These are phyloP conservation scores for Rhododendron simsii DNA, from an alignment of 148 eudicot genomes.

Conservation along the genomic window DNA sequence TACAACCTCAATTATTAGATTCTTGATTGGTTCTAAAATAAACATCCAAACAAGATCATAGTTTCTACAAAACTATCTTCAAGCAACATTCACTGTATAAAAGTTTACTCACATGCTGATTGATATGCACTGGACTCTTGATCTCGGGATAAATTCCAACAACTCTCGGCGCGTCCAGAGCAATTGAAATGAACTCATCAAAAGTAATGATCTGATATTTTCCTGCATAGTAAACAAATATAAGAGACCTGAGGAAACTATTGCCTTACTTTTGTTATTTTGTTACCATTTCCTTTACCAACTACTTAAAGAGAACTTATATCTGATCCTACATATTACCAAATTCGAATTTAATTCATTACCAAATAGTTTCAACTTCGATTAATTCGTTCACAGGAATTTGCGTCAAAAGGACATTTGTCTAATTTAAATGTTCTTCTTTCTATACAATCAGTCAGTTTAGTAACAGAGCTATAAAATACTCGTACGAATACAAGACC, in stretches of 20 bases:
- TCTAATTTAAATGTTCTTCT: no score
- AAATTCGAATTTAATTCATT: neutral
- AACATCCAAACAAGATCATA: neutral
- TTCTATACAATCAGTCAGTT: no score
- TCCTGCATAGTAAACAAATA: slow-evolving; percentile 42
- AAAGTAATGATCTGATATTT: slow-evolving; percentile 81
- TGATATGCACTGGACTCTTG: slow-evolving; percentile 76
- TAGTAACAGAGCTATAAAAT: no score
- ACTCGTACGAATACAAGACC: no score
- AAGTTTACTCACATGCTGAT: slow-evolving; percentile 63
- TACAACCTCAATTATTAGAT: neutral
- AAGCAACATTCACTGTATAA: neutral
- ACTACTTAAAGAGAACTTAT: neutral
- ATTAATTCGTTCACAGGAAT: neutral
- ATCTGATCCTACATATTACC: neutral
- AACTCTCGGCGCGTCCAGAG: slow-evolving; percentile 78
- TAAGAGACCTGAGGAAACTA: neutral
- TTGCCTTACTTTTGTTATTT: neutral
- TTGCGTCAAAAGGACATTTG: neutral
- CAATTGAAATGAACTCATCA: slow-evolving; percentile 85
- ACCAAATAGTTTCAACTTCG: neutral
- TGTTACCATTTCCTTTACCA: neutral
- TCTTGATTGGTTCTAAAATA: neutral
- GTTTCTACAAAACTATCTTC: neutral
- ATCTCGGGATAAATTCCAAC: slow-evolving; percentile 99